Percentiles rank a stretch among this genome's conserved stretches.
Evolutionary conservation across 1,284 basidiomycete genomes (phyloP).

Genomic region (Trichosporon asahii): DNA sequence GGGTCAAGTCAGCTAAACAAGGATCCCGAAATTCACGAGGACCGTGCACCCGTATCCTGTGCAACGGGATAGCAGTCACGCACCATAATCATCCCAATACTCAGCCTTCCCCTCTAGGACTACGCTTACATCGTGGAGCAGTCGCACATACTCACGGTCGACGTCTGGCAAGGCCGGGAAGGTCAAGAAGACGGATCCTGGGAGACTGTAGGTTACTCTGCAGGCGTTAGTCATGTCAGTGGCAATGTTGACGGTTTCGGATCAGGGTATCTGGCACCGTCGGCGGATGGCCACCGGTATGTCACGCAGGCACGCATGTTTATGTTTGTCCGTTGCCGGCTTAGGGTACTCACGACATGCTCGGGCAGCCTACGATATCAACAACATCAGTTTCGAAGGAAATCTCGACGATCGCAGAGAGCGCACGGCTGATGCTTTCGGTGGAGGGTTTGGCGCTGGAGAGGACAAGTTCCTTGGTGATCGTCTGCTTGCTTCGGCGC

Average conservation of each 20-base stretch:
- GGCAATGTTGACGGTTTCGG: not conserved
- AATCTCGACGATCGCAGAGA: not conserved
- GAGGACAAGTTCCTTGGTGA: too few relatives aligned
- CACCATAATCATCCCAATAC: slow-evolving; percentile 44
- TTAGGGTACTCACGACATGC: not conserved
- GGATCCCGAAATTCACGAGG: not conserved
- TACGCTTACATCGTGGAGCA: slow-evolving; percentile 35
- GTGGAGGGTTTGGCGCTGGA: not conserved
- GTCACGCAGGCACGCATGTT: not conserved
- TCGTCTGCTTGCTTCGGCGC: not conserved
- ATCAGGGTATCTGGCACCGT: not conserved
- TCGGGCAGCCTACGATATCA: slow-evolving; percentile 7
- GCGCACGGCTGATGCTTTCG: not conserved
- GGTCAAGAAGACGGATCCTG: slow-evolving; percentile 23
- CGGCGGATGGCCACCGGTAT: not conserved
- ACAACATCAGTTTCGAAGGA: slow-evolving; percentile 4
- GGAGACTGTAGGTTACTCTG: slow-evolving; percentile 28
- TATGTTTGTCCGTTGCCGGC: not conserved
- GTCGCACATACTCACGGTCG: not conserved
- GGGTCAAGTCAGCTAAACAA: not conserved
- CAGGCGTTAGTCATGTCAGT: not conserved
- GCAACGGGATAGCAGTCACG: slow-evolving; percentile 12
- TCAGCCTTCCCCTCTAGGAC: slow-evolving; percentile 47
- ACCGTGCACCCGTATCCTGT: not conserved
- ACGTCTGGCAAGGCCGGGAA: slow-evolving; percentile 12